These are phyloP conservation scores for Cladophialophora chaetospira DNA, from an alignment of 2,329 filamentous ascomycete genomes.

Conservation along the genomic window DNA sequence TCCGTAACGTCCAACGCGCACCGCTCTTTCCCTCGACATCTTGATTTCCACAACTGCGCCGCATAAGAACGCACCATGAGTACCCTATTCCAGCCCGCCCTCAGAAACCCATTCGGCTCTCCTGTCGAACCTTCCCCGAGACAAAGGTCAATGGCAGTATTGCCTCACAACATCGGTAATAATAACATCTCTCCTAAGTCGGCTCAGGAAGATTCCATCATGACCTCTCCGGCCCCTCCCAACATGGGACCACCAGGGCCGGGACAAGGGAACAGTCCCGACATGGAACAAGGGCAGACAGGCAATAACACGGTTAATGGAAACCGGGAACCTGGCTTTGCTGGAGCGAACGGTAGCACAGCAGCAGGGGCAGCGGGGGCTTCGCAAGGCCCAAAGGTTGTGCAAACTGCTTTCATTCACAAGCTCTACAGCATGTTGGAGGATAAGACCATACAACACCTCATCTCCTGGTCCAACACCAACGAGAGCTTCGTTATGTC, in stretches of 20 bases:
- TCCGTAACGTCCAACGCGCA: conserved; percentile 19
- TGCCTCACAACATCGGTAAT: conserved; percentile 23
- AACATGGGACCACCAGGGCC: conserved; percentile 52
- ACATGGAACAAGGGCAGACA: conserved; percentile 46
- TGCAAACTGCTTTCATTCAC: conserved; percentile 98
- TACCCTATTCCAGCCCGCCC: conserved; percentile 31
- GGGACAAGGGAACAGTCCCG: conserved; percentile 42
- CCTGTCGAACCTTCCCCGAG: conserved; percentile 26
- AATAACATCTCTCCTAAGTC: conserved; percentile 30
- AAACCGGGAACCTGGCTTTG: conserved; percentile 32
- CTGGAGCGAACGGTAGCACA: conserved; percentile 16
- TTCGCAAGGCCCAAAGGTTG: conserved; percentile 92
- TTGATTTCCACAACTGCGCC: conserved; percentile 6
- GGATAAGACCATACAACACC: conserved; percentile 85
- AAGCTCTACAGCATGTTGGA: conserved; percentile 99
- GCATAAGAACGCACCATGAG: conserved; percentile 31
- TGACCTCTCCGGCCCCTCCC: conserved; percentile 50
- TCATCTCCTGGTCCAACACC: conserved; percentile 93
- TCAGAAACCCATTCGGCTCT: conserved; percentile 32
- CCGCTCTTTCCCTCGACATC: conserved; percentile 6
- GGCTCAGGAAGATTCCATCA: conserved; percentile 54
- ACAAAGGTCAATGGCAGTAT: conserved; percentile 29
- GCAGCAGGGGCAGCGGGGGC: conserved; percentile 47
- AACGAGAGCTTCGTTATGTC: conserved; percentile 99
- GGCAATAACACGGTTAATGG: conserved; percentile 33